phyloP scores from a whole-genome alignment of 768 basidiomycete species.

The Suillus subalutaceus region DNA sequence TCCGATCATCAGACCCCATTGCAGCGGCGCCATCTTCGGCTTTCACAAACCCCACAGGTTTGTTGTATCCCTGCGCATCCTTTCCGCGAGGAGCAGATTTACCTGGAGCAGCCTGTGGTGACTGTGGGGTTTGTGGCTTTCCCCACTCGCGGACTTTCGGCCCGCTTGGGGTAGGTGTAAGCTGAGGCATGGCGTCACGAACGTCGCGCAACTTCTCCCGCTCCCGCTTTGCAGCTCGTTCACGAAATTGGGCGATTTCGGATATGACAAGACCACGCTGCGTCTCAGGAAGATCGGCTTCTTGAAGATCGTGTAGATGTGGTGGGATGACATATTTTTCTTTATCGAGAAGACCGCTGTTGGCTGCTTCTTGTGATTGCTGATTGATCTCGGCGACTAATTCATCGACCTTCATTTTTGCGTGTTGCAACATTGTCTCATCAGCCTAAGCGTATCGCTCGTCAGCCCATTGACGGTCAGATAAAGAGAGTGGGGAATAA shows the following conservation, averaged over 20 bases:
- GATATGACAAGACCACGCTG: conserved; percentile 90
- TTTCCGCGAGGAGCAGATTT: conserved; percentile 58
- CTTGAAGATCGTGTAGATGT: conserved; percentile 95
- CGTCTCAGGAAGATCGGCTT: conserved; percentile 95
- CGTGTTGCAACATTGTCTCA: conserved; percentile 62
- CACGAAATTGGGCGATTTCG: conserved; percentile 95
- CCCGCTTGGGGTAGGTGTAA: conserved; percentile 57
- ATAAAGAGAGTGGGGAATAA: conserved; percentile 28
- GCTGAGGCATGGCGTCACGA: conserved; percentile 54
- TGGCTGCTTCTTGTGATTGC: conserved; percentile 73
- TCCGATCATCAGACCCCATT: conserved; percentile 38
- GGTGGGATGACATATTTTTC: conserved; percentile 91
- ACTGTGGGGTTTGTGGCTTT: conserved; percentile 45
- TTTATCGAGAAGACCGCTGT: conserved; percentile 74
- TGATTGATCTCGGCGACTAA: conserved; percentile 74
- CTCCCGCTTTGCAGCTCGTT: conserved; percentile 89
- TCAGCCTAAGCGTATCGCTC: conserved; percentile 54
- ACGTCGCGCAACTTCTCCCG: conserved; percentile 87
- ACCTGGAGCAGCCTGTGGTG: conserved; percentile 36
- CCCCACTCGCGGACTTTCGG: conserved; percentile 84
- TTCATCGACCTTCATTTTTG: conserved; percentile 64
- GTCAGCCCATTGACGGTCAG: background rate
- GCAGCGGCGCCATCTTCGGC: conserved; percentile 52
- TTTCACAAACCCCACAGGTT: conserved; percentile 84
- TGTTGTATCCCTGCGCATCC: conserved; percentile 75